Evolutionary conservation across 148 eudicot species (phyloP).

Genomic region (Camellia granthamiana): DNA sequence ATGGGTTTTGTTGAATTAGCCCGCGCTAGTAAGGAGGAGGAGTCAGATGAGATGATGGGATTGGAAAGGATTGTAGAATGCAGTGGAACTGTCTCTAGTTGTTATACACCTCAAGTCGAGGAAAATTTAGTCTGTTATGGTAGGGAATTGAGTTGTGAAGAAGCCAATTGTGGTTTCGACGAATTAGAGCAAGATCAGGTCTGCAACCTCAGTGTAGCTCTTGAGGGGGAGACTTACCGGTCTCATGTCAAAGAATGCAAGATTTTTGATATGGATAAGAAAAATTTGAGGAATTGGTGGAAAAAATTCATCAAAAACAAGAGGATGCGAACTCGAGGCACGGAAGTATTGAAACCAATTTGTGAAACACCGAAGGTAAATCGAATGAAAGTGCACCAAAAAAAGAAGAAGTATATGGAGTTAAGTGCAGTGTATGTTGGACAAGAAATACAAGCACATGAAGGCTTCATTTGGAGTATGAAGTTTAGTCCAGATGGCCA

Average conservation of each 20-base stretch:
- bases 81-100: slow-evolving; percentile 35
- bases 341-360: slow-evolving; percentile 7
- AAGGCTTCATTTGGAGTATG: slow-evolving; percentile 70
- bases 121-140: slow-evolving; percentile 11
- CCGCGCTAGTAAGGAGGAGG: background rate
- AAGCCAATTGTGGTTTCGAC: slow-evolving; percentile 36
- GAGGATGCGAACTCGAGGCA: slow-evolving; percentile 25
- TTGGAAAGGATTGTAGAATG: slow-evolving; percentile 29
- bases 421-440: slow-evolving; percentile 48
- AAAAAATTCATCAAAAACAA: slow-evolving; percentile 28
- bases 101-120: slow-evolving; percentile 22
- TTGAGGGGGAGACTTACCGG: background rate
- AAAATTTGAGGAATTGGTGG: slow-evolving; percentile 52
- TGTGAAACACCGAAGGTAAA: slow-evolving; percentile 9
- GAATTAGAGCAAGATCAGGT: slow-evolving; percentile 27
- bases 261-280: slow-evolving; percentile 16
- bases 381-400: slow-evolving; percentile 37
- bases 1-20: slow-evolving; percentile 49
- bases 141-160: slow-evolving; percentile 35
- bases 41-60: slow-evolving; percentile 12
- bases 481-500: slow-evolving; percentile 86
- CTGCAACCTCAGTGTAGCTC: background rate
- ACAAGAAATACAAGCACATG: slow-evolving; percentile 70
- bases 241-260: slow-evolving; percentile 10
- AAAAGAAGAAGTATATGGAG: slow-evolving; percentile 52